phyloP scores from a whole-genome alignment of 2,329 filamentous ascomycete species.

The Lachnellula cervina region DNA sequence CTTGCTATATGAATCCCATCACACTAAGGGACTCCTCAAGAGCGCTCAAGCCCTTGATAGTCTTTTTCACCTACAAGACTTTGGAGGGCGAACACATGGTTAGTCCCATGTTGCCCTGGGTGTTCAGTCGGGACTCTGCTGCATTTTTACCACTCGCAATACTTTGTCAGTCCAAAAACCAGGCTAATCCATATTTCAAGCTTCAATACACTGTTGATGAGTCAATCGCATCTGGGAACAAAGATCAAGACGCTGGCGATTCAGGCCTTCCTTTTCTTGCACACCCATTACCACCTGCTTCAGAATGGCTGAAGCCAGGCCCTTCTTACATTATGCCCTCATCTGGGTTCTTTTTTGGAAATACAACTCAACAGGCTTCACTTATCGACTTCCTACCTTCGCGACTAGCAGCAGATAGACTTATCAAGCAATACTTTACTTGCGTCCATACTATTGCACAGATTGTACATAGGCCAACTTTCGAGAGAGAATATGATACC shows the following conservation, averaged over 20 bases:
- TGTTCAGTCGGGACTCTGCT: neutral
- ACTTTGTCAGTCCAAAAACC: too few species aligned
- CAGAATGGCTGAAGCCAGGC: slow-evolving; percentile 58
- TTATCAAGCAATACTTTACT: slow-evolving; percentile 63
- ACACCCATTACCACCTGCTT: slow-evolving; percentile 22
- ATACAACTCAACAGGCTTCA: slow-evolving; percentile 42
- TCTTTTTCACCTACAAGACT: neutral
- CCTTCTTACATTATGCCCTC: slow-evolving; percentile 27
- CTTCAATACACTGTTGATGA: slow-evolving; percentile 18
- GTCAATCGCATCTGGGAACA: slow-evolving; percentile 17
- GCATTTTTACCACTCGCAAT: too few species aligned
- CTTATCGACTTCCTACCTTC: slow-evolving; percentile 59
- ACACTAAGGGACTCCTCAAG: too few species aligned
- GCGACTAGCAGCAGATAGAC: slow-evolving; percentile 50
- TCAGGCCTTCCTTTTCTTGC: slow-evolving; percentile 13
- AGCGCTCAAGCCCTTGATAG: too few species aligned
- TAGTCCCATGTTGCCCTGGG: neutral
- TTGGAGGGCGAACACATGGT: neutral
- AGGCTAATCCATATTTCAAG: slow-evolving; percentile 2
- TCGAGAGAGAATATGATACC: slow-evolving; percentile 57
- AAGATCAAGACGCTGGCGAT: slow-evolving; percentile 4
- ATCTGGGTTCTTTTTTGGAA: slow-evolving; percentile 54
- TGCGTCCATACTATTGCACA: slow-evolving; percentile 65
- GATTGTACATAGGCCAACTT: slow-evolving; percentile 60
- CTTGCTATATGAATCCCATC: too few species aligned